A percentile compares a stretch with the other conserved stretches of the same genome.
Evolutionary conservation across 257 asterid species (phyloP).

Genomic region (Vinca minor): DNA sequence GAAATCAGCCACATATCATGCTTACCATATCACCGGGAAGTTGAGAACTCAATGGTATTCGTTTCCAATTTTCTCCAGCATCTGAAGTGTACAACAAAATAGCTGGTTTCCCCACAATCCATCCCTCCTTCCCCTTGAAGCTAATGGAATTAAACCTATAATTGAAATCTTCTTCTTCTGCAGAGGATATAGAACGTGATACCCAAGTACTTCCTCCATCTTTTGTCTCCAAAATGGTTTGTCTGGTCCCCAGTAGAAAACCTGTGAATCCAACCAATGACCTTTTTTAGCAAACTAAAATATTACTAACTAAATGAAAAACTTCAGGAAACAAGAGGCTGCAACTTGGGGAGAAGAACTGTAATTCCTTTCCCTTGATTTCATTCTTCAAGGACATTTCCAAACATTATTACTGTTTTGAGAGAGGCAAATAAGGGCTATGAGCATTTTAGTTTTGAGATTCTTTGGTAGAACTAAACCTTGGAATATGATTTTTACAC

Average conservation of each 20-base stretch:
- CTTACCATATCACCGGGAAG: conserved; percentile 95
- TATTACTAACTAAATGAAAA: neutral
- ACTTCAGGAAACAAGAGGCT: neutral
- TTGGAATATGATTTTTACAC: no score
- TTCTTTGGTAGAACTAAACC: no score
- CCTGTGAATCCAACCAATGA: conserved; percentile 37
- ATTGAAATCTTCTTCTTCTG: conserved; percentile 95
- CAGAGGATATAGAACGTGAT: conserved; percentile 74
- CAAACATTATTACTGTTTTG: neutral
- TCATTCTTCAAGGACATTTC: neutral
- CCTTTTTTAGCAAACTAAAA: neutral
- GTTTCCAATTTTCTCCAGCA: conserved; percentile 78
- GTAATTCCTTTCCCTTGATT: neutral
- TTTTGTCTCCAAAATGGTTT: conserved; percentile 87
- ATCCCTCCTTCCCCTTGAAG: conserved; percentile 92
- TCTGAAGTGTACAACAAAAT: conserved; percentile 77
- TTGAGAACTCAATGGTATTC: conserved; percentile 80
- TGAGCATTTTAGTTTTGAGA: no score
- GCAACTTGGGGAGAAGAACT: neutral
- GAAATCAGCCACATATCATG: neutral
- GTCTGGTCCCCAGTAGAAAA: conserved; percentile 79
- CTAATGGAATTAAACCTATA: conserved; percentile 87
- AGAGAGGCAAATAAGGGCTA: no score
- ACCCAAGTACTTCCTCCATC: conserved; percentile 89
- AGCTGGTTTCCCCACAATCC: conserved; percentile 95